Evolutionary conservation across 2,329 filamentous ascomycete genomes (phyloP).

Genomic region (Fusarium paranaense): DNA sequence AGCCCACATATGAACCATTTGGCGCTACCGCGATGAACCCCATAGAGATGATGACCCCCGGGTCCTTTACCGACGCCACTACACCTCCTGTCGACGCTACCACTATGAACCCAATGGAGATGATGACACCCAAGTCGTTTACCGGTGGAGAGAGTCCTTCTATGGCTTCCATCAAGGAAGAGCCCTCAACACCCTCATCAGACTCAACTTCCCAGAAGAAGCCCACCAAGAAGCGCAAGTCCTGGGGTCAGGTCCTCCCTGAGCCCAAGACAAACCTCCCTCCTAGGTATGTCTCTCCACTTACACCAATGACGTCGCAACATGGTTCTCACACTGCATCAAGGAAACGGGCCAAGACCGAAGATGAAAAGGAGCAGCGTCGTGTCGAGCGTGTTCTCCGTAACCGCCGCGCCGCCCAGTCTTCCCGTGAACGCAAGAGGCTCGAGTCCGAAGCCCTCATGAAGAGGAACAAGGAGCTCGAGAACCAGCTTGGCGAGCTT

Average conservation of each 20-base stretch:
- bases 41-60: constrained; percentile 1
- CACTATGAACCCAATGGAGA: constrained; percentile 60
- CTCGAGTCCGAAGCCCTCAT: constrained; percentile 89
- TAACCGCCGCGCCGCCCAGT: constrained; percentile 95
- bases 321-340: constrained; percentile 40
- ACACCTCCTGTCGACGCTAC: constrained; percentile 44
- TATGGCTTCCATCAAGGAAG: constrained; percentile 25
- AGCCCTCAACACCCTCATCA: constrained; percentile 40
- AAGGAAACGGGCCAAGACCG: constrained; percentile 97
- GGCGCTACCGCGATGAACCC: constrained; percentile 13
- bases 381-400: constrained; percentile 97
- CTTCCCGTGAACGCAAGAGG: constrained; percentile 93
- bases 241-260: constrained; percentile 96
- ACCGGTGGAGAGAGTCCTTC: constrained; percentile 44
- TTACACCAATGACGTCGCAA: background rate
- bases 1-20: constrained; percentile 25
- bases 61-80: constrained; percentile 58
- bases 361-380: constrained; percentile 98
- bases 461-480: constrained; percentile 77
- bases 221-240: constrained; percentile 92
- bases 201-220: constrained; percentile 68
- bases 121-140: constrained; percentile 61
- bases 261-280: constrained; percentile 97
- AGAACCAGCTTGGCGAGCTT: constrained; percentile 70
- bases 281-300: constrained; percentile 72